Evolutionary conservation across 2,329 filamentous ascomycete genomes (phyloP).

Genomic region (Claviceps sp.): DNA sequence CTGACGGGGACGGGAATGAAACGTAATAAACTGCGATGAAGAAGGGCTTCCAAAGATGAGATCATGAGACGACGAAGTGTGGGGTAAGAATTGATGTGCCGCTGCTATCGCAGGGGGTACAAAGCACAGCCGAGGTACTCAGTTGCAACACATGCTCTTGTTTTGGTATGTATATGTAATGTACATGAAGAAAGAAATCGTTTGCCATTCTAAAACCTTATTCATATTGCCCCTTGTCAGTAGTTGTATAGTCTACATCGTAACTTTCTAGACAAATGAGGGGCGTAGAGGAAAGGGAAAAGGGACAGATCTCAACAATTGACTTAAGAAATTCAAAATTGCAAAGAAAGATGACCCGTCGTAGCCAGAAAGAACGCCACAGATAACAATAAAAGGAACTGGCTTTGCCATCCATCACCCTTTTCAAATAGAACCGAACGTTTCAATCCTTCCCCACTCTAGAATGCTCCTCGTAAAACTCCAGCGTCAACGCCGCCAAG

Average conservation of each 20-base stretch:
- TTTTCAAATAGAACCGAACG: not conserved
- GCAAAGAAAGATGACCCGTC: not conserved
- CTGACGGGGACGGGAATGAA: no score
- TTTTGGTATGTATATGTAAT: not conserved
- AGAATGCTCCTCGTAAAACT: slow-evolving; percentile 69
- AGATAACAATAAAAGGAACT: not conserved
- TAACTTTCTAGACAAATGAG: not conserved
- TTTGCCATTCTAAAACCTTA: not conserved
- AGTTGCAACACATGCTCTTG: not conserved
- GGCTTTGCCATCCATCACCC: not conserved
- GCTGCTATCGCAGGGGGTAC: no score
- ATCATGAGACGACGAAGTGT: no score
- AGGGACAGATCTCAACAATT: not conserved
- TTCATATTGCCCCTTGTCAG: not conserved
- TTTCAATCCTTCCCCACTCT: slow-evolving; percentile 2
- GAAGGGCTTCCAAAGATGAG: no score
- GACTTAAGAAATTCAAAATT: no score
- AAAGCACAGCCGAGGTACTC: no score
- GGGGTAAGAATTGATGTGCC: no score
- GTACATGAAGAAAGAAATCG: not conserved
- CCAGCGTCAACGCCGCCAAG: slow-evolving; percentile 76
- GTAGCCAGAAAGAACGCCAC: not conserved
- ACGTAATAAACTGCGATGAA: no score
- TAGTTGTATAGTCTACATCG: not conserved
- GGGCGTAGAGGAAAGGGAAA: not conserved